Conservation (phyloP, 1,284 basidiomycete species). For the Schizophyllum commune region DNA sequence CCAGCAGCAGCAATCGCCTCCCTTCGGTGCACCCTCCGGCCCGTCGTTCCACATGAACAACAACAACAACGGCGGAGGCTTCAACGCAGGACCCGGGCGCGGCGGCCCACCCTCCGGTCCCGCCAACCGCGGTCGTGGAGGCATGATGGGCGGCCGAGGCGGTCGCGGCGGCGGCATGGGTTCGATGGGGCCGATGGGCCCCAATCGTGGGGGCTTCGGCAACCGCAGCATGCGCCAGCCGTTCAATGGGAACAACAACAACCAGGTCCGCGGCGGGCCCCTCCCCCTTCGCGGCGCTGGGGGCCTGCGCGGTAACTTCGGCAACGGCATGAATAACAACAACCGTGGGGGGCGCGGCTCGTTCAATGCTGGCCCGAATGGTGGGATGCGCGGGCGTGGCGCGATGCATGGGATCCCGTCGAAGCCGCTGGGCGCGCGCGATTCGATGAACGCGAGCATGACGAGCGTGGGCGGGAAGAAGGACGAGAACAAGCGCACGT, state of each 20-base stretch:
- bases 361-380: constrained; percentile 36
- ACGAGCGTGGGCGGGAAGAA: constrained; percentile 56
- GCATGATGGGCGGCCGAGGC: constrained; percentile 19
- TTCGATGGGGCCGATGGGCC: constrained; percentile 23
- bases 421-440: constrained; percentile 38
- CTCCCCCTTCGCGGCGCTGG: constrained; percentile 48
- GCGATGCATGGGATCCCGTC: constrained; percentile 26
- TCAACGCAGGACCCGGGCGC: constrained; percentile 45
- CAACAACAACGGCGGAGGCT: constrained; percentile 34
- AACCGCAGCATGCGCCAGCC: constrained; percentile 33
- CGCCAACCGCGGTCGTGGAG: constrained; percentile 20
- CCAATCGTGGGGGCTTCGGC: constrained; percentile 30
- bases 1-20: neutral
- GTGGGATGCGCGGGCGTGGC: constrained; percentile 35
- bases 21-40: neutral
- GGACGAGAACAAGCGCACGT: constrained; percentile 75
- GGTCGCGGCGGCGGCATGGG: constrained; percentile 15
- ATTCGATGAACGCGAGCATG: constrained; percentile 42
- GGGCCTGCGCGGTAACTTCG: constrained; percentile 50
- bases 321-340: constrained; percentile 27
- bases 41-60: constrained; percentile 15
- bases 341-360: constrained; percentile 60
- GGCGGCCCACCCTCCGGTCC: constrained; percentile 29
- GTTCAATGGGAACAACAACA: constrained; percentile 25
- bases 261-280: constrained; percentile 27